A percentile compares a stretch with the other conserved stretches of the same genome.
Evolutionary conservation across 148 eudicot genomes (phyloP).

Genomic region (Polygonum maritimum): DNA sequence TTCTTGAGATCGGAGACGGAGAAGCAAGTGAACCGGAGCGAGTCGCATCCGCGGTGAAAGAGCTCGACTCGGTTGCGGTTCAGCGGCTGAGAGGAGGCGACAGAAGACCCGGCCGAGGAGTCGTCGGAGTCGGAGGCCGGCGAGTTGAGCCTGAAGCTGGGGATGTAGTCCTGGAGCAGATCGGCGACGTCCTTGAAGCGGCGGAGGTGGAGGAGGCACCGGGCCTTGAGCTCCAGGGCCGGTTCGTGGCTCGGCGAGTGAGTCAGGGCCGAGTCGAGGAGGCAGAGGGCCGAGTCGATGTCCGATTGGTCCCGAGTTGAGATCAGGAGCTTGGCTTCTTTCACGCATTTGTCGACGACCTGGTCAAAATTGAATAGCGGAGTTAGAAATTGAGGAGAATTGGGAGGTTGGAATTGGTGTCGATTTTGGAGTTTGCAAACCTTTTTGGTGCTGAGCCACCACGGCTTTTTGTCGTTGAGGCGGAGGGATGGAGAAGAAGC

Average conservation of each 20-base stretch:
- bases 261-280: conserved; percentile 55
- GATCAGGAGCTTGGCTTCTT: conserved; percentile 53
- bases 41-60: conserved; percentile 20
- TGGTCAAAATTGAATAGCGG: conserved; percentile 11
- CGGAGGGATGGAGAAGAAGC: conserved; percentile 36
- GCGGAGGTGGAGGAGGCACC: conserved; percentile 53
- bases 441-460: conserved; percentile 97
- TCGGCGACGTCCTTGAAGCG: conserved; percentile 79
- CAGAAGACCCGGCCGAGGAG: conserved; percentile 49
- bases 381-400: neutral
- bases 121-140: conserved; percentile 31
- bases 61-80: conserved; percentile 65
- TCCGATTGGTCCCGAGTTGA: conserved; percentile 50
- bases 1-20: conserved; percentile 85
- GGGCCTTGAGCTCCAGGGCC: conserved; percentile 68
- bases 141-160: conserved; percentile 47
- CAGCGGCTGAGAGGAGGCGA: conserved; percentile 37
- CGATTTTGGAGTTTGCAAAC: conserved; percentile 14
- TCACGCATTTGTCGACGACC: conserved; percentile 69
- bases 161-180: conserved; percentile 82
- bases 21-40: conserved; percentile 41
- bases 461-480: conserved; percentile 54
- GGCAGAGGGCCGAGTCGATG: conserved; percentile 48
- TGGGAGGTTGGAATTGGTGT: neutral
- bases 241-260: conserved; percentile 51